Evolutionary conservation across 306 rosid genomes (phyloP), one percentile per base, ranked within the genome.

Genomic region (Quercus dentata): DNA sequence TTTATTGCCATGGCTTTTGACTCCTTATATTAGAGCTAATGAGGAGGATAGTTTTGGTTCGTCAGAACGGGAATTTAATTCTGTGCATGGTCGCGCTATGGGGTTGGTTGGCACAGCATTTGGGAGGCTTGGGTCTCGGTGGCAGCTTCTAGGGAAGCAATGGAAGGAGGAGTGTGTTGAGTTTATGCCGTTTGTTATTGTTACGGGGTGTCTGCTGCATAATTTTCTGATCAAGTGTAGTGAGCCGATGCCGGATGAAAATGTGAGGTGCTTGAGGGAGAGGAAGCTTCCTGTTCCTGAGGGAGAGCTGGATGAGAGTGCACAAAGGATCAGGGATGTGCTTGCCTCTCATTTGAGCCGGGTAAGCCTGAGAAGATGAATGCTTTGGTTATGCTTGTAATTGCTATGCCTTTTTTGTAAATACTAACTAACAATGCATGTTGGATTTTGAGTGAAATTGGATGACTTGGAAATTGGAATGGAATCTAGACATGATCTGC

Each of bases 1-100:
- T 27, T 84, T 92, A 4, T 74, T 89, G 82, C 94, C 97, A 20
- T 92, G 98, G 94, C 96, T 94, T 68, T 81, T 92, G 49, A 94
- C 98, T 5, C 97, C 98, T 7, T 94, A 94, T 61, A 76, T 71
- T 9, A 81, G 86, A 17, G 20, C 70, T 20, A 85, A 85, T 18
- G 94, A 85, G 30, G 98, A 84, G 56, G 86, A 86, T 63, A 78
- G 91, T 61, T 83, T 90, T 74, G 74, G 92, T 52, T 83, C 89
- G 0, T 74, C 44, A 21, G 93, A 89, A 65, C 77, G 44, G 75
- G 92, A 89, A 0, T 92, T 92, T 57, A 90, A 92, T 76, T 74
- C 61, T 51, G 91, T 83, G 6, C 98, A 94, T 57, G 13, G 11
- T 3, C 63, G 73, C 6, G 91, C 96, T 18, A 86, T 94, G 87